These are phyloP conservation scores for Perkinsus marinus DNA, from an alignment of 169 alveolate genomes.

Conservation along the genomic window DNA sequence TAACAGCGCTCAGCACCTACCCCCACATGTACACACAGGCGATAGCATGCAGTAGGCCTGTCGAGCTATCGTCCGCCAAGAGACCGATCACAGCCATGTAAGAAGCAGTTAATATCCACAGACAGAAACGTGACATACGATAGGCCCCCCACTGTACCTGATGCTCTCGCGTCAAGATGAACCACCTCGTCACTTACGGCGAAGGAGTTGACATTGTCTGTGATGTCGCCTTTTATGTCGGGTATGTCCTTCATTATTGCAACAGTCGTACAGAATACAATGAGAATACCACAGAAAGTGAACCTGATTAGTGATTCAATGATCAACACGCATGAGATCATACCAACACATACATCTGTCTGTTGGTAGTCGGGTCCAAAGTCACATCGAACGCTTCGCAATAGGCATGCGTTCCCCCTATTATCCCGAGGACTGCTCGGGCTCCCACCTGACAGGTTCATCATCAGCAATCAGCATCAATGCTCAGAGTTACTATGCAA, in stretches of 20 bases:
- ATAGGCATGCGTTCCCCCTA: not conserved
- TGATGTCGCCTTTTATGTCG: not conserved
- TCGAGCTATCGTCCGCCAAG: not conserved
- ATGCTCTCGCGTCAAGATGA: not conserved
- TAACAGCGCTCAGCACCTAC: not conserved
- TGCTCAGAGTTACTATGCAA: not conserved
- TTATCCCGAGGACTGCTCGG: not conserved
- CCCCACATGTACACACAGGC: not conserved
- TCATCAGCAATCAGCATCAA: not conserved
- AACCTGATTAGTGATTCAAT: no score
- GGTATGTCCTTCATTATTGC: not conserved
- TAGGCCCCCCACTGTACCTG: not conserved
- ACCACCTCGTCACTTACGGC: not conserved
- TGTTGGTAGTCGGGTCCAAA: not conserved
- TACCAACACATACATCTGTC: not conserved
- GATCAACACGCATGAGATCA: no score
- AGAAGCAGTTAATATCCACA: not conserved
- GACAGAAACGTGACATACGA: not conserved
- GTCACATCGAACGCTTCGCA: not conserved
- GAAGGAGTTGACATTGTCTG: not conserved
- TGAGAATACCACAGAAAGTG: not conserved
- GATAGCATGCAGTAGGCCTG: not conserved
- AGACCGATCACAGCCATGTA: not conserved
- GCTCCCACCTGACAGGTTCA: not conserved
- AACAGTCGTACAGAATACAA: not conserved